These are phyloP conservation scores for Euptelea pleiosperma DNA, from an alignment of 164 flowering plant genomes.

Conservation along the genomic window DNA sequence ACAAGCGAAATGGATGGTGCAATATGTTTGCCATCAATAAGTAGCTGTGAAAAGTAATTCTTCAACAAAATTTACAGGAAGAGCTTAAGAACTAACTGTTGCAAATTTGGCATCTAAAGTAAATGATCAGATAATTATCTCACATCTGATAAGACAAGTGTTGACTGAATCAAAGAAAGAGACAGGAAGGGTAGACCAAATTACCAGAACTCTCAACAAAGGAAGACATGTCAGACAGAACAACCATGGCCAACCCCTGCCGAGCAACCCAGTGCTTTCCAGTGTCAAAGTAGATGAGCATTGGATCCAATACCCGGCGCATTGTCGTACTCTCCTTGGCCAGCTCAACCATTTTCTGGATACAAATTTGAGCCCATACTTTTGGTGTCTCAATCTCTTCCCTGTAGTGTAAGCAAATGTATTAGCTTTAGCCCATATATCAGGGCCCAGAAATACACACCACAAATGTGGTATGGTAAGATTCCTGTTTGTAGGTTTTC, in stretches of 20 bases:
- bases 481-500: neutral
- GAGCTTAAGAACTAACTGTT: too few relatives aligned
- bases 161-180: neutral
- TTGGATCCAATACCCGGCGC: slow-evolving; percentile 78
- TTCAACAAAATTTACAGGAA: too few relatives aligned
- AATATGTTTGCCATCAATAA: too few relatives aligned
- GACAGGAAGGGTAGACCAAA: neutral
- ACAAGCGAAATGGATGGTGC: too few relatives aligned
- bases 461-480: too few relatives aligned
- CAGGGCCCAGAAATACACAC: too few relatives aligned
- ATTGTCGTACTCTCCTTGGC: slow-evolving; percentile 85
- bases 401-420: slow-evolving; percentile 29
- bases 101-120: too few relatives aligned
- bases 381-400: slow-evolving; percentile 87
- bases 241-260: slow-evolving; percentile 59
- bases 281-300: slow-evolving; percentile 74
- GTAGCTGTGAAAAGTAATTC: too few relatives aligned
- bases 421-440: neutral
- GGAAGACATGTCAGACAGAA: slow-evolving; percentile 75
- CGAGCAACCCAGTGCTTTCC: slow-evolving; percentile 64
- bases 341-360: slow-evolving; percentile 80
- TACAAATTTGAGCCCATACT: slow-evolving; percentile 90
- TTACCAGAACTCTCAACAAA: slow-evolving; percentile 64
- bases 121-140: too few relatives aligned
- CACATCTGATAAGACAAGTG: too few relatives aligned